Percentiles rank a stretch among this genome's conserved stretches.
Conservation (phyloP, 225 moss, liverwort and hornwort species). For the Climacium dendroides region DNA sequence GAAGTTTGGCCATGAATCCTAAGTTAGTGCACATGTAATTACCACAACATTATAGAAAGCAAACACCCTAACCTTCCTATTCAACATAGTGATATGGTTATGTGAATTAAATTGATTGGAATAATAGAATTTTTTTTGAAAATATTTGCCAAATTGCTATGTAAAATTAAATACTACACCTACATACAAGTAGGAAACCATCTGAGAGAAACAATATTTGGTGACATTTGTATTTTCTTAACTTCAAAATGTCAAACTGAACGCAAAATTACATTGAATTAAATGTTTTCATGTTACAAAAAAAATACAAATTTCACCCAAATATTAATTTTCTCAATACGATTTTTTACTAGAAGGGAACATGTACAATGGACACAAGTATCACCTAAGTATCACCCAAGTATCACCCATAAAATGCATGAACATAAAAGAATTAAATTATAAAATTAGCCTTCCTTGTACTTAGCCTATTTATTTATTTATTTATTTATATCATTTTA, state of each 20-base stretch:
- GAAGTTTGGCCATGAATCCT: not conserved
- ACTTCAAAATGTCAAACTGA: not conserved
- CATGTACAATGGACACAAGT: not conserved
- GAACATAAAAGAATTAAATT: not conserved
- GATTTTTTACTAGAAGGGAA: not conserved
- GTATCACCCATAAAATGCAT: not conserved
- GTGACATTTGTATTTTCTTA: not conserved
- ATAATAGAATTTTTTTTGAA: too few relatives aligned
- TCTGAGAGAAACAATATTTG: not conserved
- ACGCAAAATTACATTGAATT: rapidly evolving
- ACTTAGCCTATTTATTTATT: too few relatives aligned
- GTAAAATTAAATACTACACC: not conserved
- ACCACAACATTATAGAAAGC: not conserved
- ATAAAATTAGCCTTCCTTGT: not conserved
- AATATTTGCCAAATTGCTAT: not conserved
- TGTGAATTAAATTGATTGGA: not conserved
- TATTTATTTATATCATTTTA: too few relatives aligned
- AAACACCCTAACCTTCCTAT: not conserved
- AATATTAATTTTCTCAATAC: not conserved
- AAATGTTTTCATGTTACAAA: rapidly evolving
- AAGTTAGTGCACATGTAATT: not conserved
- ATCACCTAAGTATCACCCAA: rapidly evolving
- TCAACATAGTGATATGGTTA: not conserved
- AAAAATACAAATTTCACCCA: rapidly evolving
- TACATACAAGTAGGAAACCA: not conserved